These are phyloP conservation scores for Alternaria metachromatica DNA, from an alignment of 2,329 filamentous ascomycete genomes.

Conservation along the genomic window DNA sequence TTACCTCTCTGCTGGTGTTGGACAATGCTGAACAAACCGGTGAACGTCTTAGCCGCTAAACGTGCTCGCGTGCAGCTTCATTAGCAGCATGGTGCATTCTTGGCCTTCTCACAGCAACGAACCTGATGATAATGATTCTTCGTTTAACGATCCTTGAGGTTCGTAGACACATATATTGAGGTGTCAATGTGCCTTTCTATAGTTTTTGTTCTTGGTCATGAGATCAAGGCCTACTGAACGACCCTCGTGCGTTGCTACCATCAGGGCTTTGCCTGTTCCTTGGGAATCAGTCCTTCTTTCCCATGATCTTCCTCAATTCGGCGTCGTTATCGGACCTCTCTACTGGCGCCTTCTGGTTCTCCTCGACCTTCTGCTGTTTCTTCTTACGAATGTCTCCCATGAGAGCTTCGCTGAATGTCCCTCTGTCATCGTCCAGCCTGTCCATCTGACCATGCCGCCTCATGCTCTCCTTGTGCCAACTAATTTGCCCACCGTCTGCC, in stretches of 20 bases:
- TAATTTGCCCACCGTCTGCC: constrained; percentile 63
- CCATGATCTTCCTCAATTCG: constrained; percentile 48
- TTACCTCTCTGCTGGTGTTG: constrained; percentile 1
- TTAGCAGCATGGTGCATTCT: background rate
- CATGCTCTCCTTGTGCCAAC: constrained; percentile 61
- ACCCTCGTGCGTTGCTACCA: background rate
- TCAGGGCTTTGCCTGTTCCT: background rate
- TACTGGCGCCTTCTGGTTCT: constrained; percentile 34
- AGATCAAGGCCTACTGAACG: background rate
- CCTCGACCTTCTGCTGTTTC: constrained; percentile 30
- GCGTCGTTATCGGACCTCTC: constrained; percentile 48
- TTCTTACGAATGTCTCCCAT: constrained; percentile 42
- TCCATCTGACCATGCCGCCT: constrained; percentile 60
- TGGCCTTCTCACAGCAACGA: background rate
- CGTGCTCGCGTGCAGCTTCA: background rate
- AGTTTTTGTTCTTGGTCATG: background rate
- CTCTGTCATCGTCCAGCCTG: constrained; percentile 49
- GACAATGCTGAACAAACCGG: background rate
- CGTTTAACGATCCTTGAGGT: background rate
- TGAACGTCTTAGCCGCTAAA: background rate
- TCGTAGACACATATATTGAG: background rate
- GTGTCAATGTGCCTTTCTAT: background rate
- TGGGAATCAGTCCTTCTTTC: constrained; percentile 34
- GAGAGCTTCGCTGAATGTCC: constrained; percentile 43
- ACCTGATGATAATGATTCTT: background rate